Percentiles rank a stretch among this genome's conserved stretches.
Conservation (phyloP, 768 basidiomycete genomes). For the Leucocoprinus birnbaumii region DNA sequence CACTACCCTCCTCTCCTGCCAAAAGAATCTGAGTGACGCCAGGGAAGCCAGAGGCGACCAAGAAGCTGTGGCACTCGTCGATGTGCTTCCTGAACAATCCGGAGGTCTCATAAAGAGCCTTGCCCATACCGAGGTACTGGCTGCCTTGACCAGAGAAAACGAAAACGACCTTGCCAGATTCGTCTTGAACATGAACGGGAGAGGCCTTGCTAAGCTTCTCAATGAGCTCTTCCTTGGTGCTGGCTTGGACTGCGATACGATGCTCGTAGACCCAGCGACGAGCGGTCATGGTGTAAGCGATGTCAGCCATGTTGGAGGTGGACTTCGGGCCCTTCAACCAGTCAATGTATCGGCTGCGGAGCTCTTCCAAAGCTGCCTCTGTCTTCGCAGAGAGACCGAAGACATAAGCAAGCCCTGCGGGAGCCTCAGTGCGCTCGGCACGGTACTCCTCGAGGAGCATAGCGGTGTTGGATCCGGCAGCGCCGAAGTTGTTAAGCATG, state of each 20-base stretch:
- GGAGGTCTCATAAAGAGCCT: conserved; percentile 47
- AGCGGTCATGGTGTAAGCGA: conserved; percentile 68
- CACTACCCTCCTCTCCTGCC: conserved; percentile 7
- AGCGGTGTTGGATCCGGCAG: conserved; percentile 68
- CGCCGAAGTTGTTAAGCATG: conserved; percentile 75
- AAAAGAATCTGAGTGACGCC: conserved; percentile 27
- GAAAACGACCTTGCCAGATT: conserved; percentile 43
- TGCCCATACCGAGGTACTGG: conserved; percentile 66
- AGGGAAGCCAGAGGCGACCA: conserved; percentile 46
- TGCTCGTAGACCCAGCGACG: conserved; percentile 54
- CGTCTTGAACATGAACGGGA: conserved; percentile 25
- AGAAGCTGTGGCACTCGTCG: conserved; percentile 54
- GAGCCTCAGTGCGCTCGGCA: neutral
- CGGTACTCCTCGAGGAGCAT: conserved; percentile 54
- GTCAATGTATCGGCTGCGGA: conserved; percentile 43
- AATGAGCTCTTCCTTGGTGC: conserved; percentile 41
- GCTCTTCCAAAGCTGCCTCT: conserved; percentile 36
- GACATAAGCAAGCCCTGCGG: conserved; percentile 28
- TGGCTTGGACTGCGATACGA: conserved; percentile 49
- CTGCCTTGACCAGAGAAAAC: conserved; percentile 76
- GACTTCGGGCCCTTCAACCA: conserved; percentile 38
- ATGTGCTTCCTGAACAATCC: conserved; percentile 47
- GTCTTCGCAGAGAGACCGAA: conserved; percentile 68
- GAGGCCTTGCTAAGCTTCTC: conserved; percentile 36
- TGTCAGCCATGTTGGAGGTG: conserved; percentile 33